Evolutionary conservation across 2,329 filamentous ascomycete genomes (phyloP).

Genomic region (Hypomyces rosellus): DNA sequence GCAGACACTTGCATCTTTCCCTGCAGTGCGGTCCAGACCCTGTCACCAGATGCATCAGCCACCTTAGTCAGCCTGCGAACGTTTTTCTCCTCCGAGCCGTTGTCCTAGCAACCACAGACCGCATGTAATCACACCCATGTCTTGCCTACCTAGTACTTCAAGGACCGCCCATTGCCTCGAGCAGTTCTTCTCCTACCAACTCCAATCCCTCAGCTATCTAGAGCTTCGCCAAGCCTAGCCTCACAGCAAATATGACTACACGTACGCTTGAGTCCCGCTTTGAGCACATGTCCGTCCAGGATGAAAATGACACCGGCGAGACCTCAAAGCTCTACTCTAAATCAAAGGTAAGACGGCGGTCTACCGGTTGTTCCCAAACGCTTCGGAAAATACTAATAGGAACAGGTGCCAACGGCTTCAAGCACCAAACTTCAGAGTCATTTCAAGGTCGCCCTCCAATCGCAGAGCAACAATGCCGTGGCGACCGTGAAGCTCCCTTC

Average conservation of each 20-base stretch:
- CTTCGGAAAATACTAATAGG: neutral
- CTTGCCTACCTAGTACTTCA: neutral
- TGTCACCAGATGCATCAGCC: neutral
- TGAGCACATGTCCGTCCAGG: slow-evolving; percentile 81
- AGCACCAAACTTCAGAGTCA: slow-evolving; percentile 67
- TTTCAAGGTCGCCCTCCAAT: slow-evolving; percentile 78
- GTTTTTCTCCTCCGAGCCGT: neutral
- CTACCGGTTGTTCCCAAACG: neutral
- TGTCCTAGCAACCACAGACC: slow-evolving; percentile 8
- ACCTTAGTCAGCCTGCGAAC: neutral
- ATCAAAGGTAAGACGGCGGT: slow-evolving; percentile 57
- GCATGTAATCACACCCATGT: slow-evolving; percentile 1
- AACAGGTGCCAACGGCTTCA: slow-evolving; percentile 16
- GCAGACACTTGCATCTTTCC: no score
- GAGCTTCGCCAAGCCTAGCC: neutral
- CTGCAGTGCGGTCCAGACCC: neutral
- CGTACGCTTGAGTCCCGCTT: slow-evolving; percentile 79
- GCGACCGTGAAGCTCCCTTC: slow-evolving; percentile 62
- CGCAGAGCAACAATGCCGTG: slow-evolving; percentile 62
- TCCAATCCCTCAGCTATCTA: neutral
- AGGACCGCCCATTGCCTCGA: neutral
- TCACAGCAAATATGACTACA: slow-evolving; percentile 54
- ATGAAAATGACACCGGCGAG: slow-evolving; percentile 68
- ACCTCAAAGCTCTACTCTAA: slow-evolving; percentile 57
- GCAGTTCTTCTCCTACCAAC: neutral